Evolutionary conservation across 164 flowering plant species (phyloP), one percentile per base, ranked within the genome.

Genomic region (Kingdonia uniflora): DNA sequence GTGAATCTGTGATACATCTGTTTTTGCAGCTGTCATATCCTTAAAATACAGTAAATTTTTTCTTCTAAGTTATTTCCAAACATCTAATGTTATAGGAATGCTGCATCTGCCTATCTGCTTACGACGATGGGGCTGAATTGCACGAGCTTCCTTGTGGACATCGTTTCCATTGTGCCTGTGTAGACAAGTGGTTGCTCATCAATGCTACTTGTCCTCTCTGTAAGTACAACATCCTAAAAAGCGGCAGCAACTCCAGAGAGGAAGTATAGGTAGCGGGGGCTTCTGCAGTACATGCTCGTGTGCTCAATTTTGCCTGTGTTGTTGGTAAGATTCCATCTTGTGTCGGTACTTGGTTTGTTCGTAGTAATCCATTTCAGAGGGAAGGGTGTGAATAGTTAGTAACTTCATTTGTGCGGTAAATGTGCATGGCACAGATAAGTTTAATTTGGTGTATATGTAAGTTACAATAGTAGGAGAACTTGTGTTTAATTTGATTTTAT

Each of bases 181-280:
- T 86, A 13, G 95, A 83, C 57, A 86, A 83, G 60, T 86, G 95
- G 95, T 65, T 86, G 42, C 69, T 68, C 68, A 83, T 86, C 58
- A 86, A 86, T 57, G 87, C 95, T 5, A 75, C 79, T 5, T 86
- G 95, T 24, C 95, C 95, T 3, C 88, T 86, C 29, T 86, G 95
- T 78, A 86, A 86, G 72, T 69, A 64, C 55, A 68, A 76, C 66
- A 69, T 76, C 16, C 12, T 65, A 38, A 74, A 76, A 69, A 59
- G 61, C 14, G 42, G 54, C 13, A 49, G 11, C 43, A 26, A 42
- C 14, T 42, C 51, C 2, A 45, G 54, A 1, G 70, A 68, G 26
- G 70, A 60, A 46, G 68, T 60, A 20, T 68, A 68, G 58, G 33
- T 19, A 37, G 2, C 6, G 7, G 23, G 46, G 17, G 10, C 26